Base-by-base conservation (phyloP, 352 stramenopile genomes). In the Hyaloperonospora brassicae region DNA sequence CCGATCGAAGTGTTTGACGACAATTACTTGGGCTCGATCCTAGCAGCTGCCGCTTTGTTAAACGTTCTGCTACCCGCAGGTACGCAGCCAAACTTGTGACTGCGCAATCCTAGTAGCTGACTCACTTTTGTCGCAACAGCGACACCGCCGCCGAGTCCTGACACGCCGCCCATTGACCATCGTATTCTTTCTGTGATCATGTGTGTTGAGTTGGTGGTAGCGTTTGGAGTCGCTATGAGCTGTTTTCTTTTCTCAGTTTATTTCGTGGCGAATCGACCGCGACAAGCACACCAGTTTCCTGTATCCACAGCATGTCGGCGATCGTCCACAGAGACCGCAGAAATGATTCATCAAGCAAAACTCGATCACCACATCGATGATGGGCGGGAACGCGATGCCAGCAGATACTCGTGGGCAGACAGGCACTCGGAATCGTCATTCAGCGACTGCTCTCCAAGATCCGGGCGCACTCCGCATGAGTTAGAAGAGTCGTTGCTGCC, bases 221-320 rank as follows among this genome's bases (percentile, higher is more conserved):
- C 84, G 14, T 88, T 93, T 41, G 77, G 61, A 34, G 84, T 93
- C 10, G 84, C 84, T 13, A 68, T 93, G 43, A 73, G 79, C 10
- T 93, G 84, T 49, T 81, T 93, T 34, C 66, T 92, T 27, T 89
- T 93, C 55, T 93, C 84, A 1, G 80, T 93, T 9, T 93, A 93
- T 57, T 93, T 93, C 62, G 81, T 93, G 27, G 83, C 71, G 4
- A 93, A 91, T 64, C 84, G 84, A 6, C 84, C 84, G 13, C 78
- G 73, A 14, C 70, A 84, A 22, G 61, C 30, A 25, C 49, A 54
- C 11, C 46, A 57, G 22, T 63, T 60, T 36, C 48, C 60, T 46
- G 38, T 44, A 17, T 65, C 63, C 40, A 51, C 35, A 34, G 52
- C 59, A 6, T 55, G 59, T 2, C 61, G 53, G 55, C 47, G 47